Evolutionary conservation across 2,329 filamentous ascomycete species (phyloP), one percentile per base, ranked within the genome.

Genomic region (Clarireedia homoeocarpa): DNA sequence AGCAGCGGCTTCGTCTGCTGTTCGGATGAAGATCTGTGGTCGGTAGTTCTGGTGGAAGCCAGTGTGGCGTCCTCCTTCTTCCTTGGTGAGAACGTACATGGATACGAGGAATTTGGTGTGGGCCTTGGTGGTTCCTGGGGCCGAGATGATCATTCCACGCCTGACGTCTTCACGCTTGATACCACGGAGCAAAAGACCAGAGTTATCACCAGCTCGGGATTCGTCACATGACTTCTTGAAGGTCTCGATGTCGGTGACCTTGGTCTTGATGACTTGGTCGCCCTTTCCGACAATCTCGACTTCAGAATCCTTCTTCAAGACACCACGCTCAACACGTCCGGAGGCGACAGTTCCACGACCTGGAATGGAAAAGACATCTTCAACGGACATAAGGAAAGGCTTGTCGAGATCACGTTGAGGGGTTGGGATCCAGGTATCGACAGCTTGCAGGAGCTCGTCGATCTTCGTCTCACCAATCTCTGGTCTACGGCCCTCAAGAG

Each of bases 141-240:
- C 83, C 67, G 85, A 84, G 69, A 97, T 79, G 66, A 97, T 89
- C 94, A 99, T 97, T 71, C 94, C 94, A 73, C 94, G 90, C 68
- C 78, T 81, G 69, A 99, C 82, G 69, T 99, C 95, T 77, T 99
- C 94, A 70, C 94, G 91, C 76, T 91, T 91, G 71, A 99, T 76
- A 80, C 94, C 92, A 77, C 94, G 90, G 74, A 99, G 86, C 54
- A 99, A 84, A 39, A 99, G 88, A 71, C 94, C 94, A 26, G 94
- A 96, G 85, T 97, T 99, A 77, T 99, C 94, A 74, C 94, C 94
- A 60, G 94, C 94, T 68, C 89, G 84, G 58, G 92, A 95, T 77
- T 96, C 90, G 58, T 96, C 91, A 75, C 94, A 97, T 50, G 91
- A 95, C 84, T 99, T 99, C 83, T 97, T 96, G 83, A 99, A 99